Percentiles rank a stretch among this genome's conserved stretches.
Conservation (phyloP, 2,329 filamentous ascomycete species). For the Harringtonia aguacate region DNA sequence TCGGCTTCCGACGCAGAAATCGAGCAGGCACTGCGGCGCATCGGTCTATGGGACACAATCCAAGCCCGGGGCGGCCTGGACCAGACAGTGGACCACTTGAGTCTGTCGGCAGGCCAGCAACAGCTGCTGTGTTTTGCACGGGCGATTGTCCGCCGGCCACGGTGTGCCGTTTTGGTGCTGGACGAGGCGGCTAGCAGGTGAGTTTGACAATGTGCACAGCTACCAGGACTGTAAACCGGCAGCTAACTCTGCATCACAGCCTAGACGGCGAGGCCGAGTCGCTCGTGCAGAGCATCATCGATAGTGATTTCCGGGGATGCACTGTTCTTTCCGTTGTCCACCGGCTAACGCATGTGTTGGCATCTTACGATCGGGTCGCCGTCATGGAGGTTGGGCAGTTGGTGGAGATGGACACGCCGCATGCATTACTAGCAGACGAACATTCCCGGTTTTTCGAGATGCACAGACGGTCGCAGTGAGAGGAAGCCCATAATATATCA, state of each 20-base stretch:
- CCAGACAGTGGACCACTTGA: constrained; percentile 17
- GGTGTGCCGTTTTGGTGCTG: constrained; percentile 21
- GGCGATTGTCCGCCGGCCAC: constrained; percentile 21
- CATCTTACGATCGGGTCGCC: neutral
- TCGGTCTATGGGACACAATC: constrained; percentile 31
- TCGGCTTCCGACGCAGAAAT: constrained; percentile 28
- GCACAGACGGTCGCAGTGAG: too few species aligned
- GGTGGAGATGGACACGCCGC: neutral
- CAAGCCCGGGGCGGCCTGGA: constrained; percentile 27
- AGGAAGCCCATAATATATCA: too few species aligned
- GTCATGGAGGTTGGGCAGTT: neutral
- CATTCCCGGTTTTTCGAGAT: too few species aligned
- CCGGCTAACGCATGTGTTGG: neutral
- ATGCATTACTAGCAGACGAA: too few species aligned
- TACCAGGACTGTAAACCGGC: too few species aligned
- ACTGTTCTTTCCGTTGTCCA: neutral
- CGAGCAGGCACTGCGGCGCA: constrained; percentile 31
- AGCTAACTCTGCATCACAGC: too few species aligned
- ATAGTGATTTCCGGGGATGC: neutral
- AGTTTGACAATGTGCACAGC: too few species aligned
- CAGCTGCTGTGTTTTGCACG: constrained; percentile 33
- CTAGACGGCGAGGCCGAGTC: neutral
- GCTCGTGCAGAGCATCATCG: neutral
- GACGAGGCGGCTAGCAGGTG: constrained; percentile 27
- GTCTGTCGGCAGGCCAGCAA: constrained; percentile 30